Conservation (phyloP, 345 rosid genomes). For the Salix exigua region DNA sequence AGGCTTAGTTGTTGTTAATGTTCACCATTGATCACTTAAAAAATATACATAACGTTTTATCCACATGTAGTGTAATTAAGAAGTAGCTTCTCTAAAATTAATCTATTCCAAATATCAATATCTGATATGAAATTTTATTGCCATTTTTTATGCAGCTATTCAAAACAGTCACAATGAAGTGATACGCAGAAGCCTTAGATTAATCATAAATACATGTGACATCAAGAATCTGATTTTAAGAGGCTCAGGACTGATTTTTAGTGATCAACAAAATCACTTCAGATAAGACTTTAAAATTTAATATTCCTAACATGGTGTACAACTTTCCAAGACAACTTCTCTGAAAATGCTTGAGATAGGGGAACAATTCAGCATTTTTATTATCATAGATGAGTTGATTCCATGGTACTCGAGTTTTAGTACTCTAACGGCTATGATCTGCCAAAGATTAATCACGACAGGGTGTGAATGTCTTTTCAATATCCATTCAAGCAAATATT, state of each 20-base stretch:
- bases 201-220: background rate
- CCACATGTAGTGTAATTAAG: background rate
- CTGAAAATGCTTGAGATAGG: too few species aligned
- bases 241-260: background rate
- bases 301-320: too few species aligned
- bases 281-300: background rate
- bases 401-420: too few species aligned
- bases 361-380: too few species aligned
- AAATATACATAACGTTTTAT: too few species aligned
- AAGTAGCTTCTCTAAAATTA: too few species aligned
- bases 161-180: background rate
- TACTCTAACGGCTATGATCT: too few species aligned
- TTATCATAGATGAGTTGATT: too few species aligned
- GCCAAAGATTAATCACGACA: too few species aligned
- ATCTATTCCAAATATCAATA: background rate
- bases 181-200: background rate
- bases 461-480: too few species aligned
- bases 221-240: background rate
- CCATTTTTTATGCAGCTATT: background rate
- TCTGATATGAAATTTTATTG: background rate
- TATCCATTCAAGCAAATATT: too few species aligned
- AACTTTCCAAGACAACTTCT: too few species aligned
- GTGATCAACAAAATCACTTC: background rate
- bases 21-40: background rate
- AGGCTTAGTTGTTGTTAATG: background rate